Conservation (phyloP, 345 rosid species). For the Arabis alpina region DNA sequence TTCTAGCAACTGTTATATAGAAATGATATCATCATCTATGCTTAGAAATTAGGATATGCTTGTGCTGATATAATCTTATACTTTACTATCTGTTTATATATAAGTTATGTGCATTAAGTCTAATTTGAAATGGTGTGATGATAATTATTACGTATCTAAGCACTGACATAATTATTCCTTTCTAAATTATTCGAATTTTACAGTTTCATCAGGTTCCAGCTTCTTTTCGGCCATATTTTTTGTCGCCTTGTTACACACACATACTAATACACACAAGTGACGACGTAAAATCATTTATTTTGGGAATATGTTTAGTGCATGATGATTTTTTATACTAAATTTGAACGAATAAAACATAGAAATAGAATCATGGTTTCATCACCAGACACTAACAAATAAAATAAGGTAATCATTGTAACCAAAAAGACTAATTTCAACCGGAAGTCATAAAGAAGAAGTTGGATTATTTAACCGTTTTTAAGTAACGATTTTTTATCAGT, state of each 20-base stretch:
- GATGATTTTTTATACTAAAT: conserved; percentile 2
- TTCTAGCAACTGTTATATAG: neutral
- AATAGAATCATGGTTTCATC: conserved; percentile 34
- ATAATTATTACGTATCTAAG: neutral
- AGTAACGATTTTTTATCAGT: conserved; percentile 18
- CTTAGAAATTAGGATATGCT: neutral
- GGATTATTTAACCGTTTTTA: conserved; percentile 17
- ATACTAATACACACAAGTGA: neutral
- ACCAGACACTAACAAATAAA: conserved; percentile 30
- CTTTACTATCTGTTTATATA: no score
- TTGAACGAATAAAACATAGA: conserved; percentile 25
- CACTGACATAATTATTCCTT: neutral
- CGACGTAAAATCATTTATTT: neutral
- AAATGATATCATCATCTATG: neutral
- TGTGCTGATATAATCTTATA: neutral
- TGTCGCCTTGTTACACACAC: conserved; percentile 39
- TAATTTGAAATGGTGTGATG: conserved; percentile 7
- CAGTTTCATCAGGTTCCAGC: conserved; percentile 10
- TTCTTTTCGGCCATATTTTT: neutral
- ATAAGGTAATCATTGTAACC: conserved; percentile 58
- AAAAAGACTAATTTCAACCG: conserved; percentile 68
- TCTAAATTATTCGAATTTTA: neutral
- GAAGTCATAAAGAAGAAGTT: conserved; percentile 39
- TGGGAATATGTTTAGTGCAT: neutral
- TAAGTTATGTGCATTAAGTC: neutral